A percentile compares a stretch with the other conserved stretches of the same genome.
phyloP scores from a whole-genome alignment of 2,329 filamentous ascomycete species.

The Penicillium hesseltinei region DNA sequence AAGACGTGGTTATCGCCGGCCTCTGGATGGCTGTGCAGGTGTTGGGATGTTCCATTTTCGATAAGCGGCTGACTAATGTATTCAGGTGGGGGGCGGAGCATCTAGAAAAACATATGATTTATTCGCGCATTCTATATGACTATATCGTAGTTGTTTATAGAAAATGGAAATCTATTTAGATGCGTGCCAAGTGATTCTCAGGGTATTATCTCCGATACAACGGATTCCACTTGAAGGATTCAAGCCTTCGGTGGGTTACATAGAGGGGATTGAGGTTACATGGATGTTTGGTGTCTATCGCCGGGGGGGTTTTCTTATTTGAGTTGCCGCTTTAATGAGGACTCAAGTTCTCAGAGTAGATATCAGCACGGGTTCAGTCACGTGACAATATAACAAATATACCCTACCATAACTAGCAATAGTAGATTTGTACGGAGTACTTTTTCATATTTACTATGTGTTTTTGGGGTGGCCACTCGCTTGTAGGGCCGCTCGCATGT shows the following conservation, averaged over 20 bases:
- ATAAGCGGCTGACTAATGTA: constrained; percentile 7
- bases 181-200: background rate
- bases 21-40: constrained; percentile 20
- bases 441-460: too few relatives aligned
- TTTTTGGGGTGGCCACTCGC: too few relatives aligned
- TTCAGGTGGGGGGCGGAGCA: background rate
- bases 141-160: background rate
- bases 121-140: background rate
- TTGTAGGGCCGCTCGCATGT: too few relatives aligned
- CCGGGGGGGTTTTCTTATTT: background rate
- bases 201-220: background rate
- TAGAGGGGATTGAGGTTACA: background rate
- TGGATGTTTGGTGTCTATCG: background rate
- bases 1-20: constrained; percentile 19
- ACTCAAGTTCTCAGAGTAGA: background rate
- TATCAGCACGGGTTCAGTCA: background rate
- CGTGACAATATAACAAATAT: too few relatives aligned
- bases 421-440: too few relatives aligned
- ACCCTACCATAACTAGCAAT: too few relatives aligned
- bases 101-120: too few relatives aligned
- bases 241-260: background rate
- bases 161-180: background rate
- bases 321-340: background rate
- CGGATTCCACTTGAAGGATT: background rate
- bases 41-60: constrained; percentile 1